These are phyloP conservation scores for Neurospora cerealis DNA, from an alignment of 495 filamentous ascomycete genomes.

Conservation along the genomic window DNA sequence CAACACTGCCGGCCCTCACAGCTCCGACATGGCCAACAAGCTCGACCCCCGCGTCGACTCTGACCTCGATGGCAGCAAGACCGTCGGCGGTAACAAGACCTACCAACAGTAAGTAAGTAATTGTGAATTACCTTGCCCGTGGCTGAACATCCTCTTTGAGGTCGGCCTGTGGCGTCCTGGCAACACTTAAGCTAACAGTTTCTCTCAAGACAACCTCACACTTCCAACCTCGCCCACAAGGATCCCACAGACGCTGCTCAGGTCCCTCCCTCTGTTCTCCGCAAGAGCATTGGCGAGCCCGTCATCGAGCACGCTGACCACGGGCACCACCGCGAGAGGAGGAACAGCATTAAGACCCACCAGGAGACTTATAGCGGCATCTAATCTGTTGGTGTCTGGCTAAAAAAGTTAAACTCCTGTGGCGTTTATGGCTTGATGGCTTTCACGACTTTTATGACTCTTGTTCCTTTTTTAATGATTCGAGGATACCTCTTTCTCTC, in stretches of 20 bases:
- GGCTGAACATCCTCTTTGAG: neutral
- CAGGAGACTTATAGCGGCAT: constrained; percentile 33
- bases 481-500: neutral
- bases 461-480: neutral
- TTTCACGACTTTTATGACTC: neutral
- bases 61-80: constrained; percentile 35
- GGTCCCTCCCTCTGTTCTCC: constrained; percentile 37
- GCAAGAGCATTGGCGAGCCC: constrained; percentile 27
- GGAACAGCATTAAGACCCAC: constrained; percentile 26
- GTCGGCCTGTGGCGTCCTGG: constrained; percentile 1
- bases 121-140: neutral
- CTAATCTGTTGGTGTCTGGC: constrained; percentile 9
- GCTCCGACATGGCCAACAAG: constrained; percentile 43
- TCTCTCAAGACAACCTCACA: neutral
- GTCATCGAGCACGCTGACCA: constrained; percentile 27
- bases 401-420: neutral
- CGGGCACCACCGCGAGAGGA: constrained; percentile 22
- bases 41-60: constrained; percentile 44
- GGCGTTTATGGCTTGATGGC: neutral
- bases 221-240: constrained; percentile 4
- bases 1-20: constrained; percentile 43
- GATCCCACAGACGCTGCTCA: constrained; percentile 39
- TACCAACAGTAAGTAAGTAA: constrained; percentile 36
- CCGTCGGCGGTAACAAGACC: constrained; percentile 36
- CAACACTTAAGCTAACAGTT: neutral